Base-by-base conservation (phyloP, 2,329 filamentous ascomycete species). In the Talaromyces sp. region DNA sequence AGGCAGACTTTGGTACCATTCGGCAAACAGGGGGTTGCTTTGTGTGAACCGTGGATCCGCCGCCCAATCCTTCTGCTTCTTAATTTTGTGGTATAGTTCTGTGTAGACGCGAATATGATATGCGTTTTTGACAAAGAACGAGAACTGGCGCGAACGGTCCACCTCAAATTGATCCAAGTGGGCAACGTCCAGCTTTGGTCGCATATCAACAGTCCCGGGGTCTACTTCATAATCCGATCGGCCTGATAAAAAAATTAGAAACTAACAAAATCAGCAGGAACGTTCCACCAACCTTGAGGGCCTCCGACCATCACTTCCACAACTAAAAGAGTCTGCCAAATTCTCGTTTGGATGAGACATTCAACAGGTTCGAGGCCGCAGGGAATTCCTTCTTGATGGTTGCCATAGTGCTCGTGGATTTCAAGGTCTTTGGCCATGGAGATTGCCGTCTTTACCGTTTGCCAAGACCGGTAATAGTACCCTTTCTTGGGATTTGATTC, bases 381-480 rank as follows among this genome's bases (percentile, higher is more conserved):
- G 0, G 83, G 73, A 58, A 83, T 84, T 24, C 89, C 90, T 57
- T 85, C 84, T 64, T 88, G 83, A 72, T 98, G 95, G 51, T 87
- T 85, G 61, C 89, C 87, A 63, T 86, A 86, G 75, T 98, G 93
- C 65, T 96, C 91, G 70, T 97, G 88, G 6, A 98, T 80, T 21
- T 92, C 91, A 32, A 98, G 80, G 71, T 97, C 93, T 69, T 96
- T 95, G 27, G 87, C 91, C 91, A 98, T 96, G 53, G 92, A 89
- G 8, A 96, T 89, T 64, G 93, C 91, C 63, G 93, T 91, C 58
- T 96, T 93, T 21, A 96, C 86, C 5, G 90, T 91, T 86, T 97
- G 96, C 93, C 95, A 98, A 0, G 95, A 98, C 41, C 93, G 88
- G 76, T 95, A 98, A 74, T 95, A 98, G 72, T 98, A 98, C 1